Conservation (phyloP, 2,329 filamentous ascomycete species). For the Phaeophleospora eucalypticola region DNA sequence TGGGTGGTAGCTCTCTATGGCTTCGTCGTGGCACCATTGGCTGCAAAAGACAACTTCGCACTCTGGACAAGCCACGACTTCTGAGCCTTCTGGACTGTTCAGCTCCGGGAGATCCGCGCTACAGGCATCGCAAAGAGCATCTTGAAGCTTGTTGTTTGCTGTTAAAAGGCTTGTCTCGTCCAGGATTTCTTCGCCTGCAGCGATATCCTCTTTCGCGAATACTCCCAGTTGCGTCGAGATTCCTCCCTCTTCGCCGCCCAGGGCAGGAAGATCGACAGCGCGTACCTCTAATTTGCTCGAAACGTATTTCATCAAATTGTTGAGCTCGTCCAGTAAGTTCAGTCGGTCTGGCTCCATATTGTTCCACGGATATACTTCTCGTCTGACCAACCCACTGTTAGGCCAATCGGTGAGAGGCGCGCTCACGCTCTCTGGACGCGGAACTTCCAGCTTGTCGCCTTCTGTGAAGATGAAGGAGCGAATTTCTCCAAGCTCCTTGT, state of each 20-base stretch:
- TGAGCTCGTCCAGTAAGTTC: slow-evolving; percentile 61
- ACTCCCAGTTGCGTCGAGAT: slow-evolving; percentile 75
- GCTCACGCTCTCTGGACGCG: neutral
- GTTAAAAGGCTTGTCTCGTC: slow-evolving; percentile 82
- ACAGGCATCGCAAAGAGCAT: slow-evolving; percentile 85
- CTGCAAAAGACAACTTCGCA: slow-evolving; percentile 62
- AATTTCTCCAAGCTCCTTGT: slow-evolving; percentile 54
- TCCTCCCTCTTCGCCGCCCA: slow-evolving; percentile 39
- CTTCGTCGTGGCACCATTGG: slow-evolving; percentile 52
- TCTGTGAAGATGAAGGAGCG: slow-evolving; percentile 46
- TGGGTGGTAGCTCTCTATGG: slow-evolving; percentile 54
- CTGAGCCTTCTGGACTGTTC: slow-evolving; percentile 20
- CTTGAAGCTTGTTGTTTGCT: slow-evolving; percentile 82
- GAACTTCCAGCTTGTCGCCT: slow-evolving; percentile 23
- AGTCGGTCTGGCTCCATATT: slow-evolving; percentile 56
- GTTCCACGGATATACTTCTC: slow-evolving; percentile 63
- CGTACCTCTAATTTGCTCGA: slow-evolving; percentile 80
- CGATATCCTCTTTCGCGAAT: slow-evolving; percentile 79
- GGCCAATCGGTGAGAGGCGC: slow-evolving; percentile 48
- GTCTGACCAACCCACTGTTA: slow-evolving; percentile 64
- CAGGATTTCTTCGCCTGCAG: slow-evolving; percentile 70
- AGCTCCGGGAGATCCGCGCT: slow-evolving; percentile 62
- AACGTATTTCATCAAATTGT: slow-evolving; percentile 61
- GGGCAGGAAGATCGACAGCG: slow-evolving; percentile 68
- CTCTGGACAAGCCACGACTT: slow-evolving; percentile 46